These are phyloP conservation scores for Aspergillus pseudoviridinutans DNA, from an alignment of 2,329 filamentous ascomycete genomes.

Conservation along the genomic window DNA sequence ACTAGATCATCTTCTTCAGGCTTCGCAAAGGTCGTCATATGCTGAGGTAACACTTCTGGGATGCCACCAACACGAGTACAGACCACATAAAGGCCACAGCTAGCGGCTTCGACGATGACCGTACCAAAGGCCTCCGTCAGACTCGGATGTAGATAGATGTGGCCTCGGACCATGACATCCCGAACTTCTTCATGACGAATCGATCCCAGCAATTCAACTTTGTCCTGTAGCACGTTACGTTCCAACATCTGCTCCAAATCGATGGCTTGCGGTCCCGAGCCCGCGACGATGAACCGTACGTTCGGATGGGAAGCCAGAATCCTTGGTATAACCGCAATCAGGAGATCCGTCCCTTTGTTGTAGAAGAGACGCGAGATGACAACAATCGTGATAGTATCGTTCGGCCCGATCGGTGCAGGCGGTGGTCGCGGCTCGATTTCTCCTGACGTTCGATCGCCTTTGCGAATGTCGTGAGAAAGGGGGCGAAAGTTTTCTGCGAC, in stretches of 20 bases:
- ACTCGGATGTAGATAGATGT: conserved; percentile 93
- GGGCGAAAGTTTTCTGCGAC: conserved; percentile 95
- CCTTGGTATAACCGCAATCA: conserved; percentile 92
- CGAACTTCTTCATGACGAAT: conserved; percentile 94
- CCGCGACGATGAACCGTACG: conserved; percentile 94
- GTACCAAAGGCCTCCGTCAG: conserved; percentile 97
- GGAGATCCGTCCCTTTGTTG: conserved; percentile 94
- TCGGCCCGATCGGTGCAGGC: conserved; percentile 68
- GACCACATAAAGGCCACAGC: conserved; percentile 92
- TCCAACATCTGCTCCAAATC: conserved; percentile 98
- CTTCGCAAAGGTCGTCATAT: conserved; percentile 97
- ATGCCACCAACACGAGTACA: conserved; percentile 96
- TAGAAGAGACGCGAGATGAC: conserved; percentile 97
- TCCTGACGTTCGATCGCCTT: conserved; percentile 22
- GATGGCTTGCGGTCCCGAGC: conserved; percentile 92
- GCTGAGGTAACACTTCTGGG: conserved; percentile 86
- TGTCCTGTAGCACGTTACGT: conserved; percentile 87
- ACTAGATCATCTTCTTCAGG: conserved; percentile 96
- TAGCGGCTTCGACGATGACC: conserved; percentile 94
- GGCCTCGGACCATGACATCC: conserved; percentile 93
- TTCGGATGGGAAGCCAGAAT: conserved; percentile 87
- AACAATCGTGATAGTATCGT: conserved; percentile 90
- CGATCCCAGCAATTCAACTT: conserved; percentile 85
- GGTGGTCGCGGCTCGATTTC: conserved; percentile 45
- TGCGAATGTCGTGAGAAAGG: conserved; percentile 49